Conservation (phyloP, 1,284 basidiomycete genomes). For the Ceratobasidium sp. region DNA sequence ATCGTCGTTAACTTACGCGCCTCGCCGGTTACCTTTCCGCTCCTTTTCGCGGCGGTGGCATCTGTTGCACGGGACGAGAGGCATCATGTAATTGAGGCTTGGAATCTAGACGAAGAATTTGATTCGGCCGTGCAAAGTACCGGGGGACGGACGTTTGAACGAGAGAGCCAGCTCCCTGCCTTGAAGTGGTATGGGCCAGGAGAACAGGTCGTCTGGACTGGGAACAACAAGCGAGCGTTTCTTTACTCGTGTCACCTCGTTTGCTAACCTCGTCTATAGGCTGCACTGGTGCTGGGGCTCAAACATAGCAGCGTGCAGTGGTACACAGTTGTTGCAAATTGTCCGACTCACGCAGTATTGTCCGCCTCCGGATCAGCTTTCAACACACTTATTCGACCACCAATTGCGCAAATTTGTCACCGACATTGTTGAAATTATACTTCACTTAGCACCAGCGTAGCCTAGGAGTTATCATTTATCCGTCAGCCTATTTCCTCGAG, state of each 20-base stretch:
- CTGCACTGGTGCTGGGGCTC: constrained; percentile 10
- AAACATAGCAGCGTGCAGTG: not conserved
- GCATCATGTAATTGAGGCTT: constrained; percentile 66
- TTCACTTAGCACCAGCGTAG: constrained; percentile 1
- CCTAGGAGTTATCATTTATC: not conserved
- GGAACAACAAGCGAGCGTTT: constrained; percentile 66
- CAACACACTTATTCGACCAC: too few relatives aligned
- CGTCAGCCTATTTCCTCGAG: not conserved
- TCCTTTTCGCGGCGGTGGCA: constrained; percentile 60
- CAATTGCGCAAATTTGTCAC: too few relatives aligned
- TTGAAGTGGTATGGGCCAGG: constrained; percentile 71
- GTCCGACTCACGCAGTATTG: too few relatives aligned
- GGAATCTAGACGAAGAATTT: constrained; percentile 65
- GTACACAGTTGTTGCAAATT: too few relatives aligned
- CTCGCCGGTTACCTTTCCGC: constrained; percentile 57
- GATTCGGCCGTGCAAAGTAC: constrained; percentile 55
- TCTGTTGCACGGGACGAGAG: constrained; percentile 60
- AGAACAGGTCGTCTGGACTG: constrained; percentile 64
- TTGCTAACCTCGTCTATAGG: not conserved
- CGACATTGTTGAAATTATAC: too few relatives aligned
- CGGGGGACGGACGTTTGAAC: constrained; percentile 60
- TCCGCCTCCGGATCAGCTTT: too few relatives aligned
- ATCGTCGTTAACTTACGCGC: constrained; percentile 67
- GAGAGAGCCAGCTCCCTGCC: constrained; percentile 66
- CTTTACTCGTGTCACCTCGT: not conserved